phyloP scores from a whole-genome alignment of 352 stramenopile species.

The Elongisporangium anandrum region DNA sequence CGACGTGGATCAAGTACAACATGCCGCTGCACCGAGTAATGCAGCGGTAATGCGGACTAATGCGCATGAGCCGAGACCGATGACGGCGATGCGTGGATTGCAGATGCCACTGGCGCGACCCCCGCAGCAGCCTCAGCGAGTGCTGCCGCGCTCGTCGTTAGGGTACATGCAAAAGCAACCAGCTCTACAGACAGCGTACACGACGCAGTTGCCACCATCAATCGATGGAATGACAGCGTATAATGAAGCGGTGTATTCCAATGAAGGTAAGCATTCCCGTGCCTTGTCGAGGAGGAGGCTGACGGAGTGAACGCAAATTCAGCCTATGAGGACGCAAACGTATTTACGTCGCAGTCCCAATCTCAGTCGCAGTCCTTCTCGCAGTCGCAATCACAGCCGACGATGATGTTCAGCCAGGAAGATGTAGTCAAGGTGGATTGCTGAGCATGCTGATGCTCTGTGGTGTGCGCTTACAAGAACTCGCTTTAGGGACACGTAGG shows the following conservation, averaged over 20 bases:
- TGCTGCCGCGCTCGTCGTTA: neutral
- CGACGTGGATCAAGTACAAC: neutral
- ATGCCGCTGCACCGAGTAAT: neutral
- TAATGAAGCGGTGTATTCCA: neutral
- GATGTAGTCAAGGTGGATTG: constrained; percentile 14
- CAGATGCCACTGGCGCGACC: neutral
- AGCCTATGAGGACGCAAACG: constrained; percentile 21
- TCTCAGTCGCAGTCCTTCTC: constrained; percentile 29
- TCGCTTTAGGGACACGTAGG: neutral
- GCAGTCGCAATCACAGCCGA: constrained; percentile 28
- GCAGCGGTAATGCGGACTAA: neutral
- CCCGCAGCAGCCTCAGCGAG: neutral
- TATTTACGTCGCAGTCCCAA: constrained; percentile 38
- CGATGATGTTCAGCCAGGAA: constrained; percentile 24
- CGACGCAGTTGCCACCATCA: neutral
- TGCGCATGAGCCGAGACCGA: neutral
- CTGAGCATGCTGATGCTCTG: neutral
- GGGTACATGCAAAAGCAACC: neutral
- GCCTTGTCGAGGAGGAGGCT: no score
- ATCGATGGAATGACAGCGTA: neutral
- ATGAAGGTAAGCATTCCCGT: neutral
- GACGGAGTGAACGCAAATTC: constrained; percentile 1
- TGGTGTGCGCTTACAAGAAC: neutral
- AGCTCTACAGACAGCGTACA: neutral
- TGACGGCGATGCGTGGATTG: neutral